Base-by-base conservation (phyloP, 768 basidiomycete genomes). In the Nevesoporus exiguus region DNA sequence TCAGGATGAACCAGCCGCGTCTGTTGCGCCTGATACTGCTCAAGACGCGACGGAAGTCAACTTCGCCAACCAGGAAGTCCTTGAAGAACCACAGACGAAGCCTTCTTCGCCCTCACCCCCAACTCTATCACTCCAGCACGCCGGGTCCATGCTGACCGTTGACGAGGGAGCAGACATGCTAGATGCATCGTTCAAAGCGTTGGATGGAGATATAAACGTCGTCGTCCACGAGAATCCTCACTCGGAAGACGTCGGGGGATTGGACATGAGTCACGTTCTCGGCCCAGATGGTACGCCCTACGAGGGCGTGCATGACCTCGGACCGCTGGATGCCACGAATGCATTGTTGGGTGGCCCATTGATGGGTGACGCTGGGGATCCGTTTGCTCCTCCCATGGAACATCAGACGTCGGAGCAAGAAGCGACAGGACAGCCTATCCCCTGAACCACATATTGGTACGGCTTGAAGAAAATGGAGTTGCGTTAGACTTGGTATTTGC, bases 21-120 rank as follows among this genome's bases (percentile, higher is more conserved):
- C 78, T 15, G 72, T 73, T 21, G 77, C 72, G 19, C 72, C 72
- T 1, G 77, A 74, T n/a, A 51, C 66, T 24, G 70, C 73, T 14
- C 71, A 71, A 24, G 77, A 73, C 19, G 65, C 61, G 24, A 72
- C 76, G 7, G 77, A 74, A 55, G 66, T 73, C 8, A 61, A 71
- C 21, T 63, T 68, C 5, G 65, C 62, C 7, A 62, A 62, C 11
- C 73, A 73, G 60, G 67, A 76, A 65, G 65, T 69, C 49, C 68
- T 73, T 53, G 78, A 80, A 31, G 84, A 83, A 54, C 66, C 70
- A 27, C 78, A 75, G 19, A 84, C 83, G 5, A 86, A 88, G 67
- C 80, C 83, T 1, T 74, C 85, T 21, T 80, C 86, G 30, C 88
- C 85, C 1, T 82, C 84, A 62, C 85, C 87, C 5, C 83, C 88